A percentile compares a stretch with the other conserved stretches of the same genome.
Evolutionary conservation across 441 rosid genomes (phyloP).

Genomic region (Gossypium trilobum): DNA sequence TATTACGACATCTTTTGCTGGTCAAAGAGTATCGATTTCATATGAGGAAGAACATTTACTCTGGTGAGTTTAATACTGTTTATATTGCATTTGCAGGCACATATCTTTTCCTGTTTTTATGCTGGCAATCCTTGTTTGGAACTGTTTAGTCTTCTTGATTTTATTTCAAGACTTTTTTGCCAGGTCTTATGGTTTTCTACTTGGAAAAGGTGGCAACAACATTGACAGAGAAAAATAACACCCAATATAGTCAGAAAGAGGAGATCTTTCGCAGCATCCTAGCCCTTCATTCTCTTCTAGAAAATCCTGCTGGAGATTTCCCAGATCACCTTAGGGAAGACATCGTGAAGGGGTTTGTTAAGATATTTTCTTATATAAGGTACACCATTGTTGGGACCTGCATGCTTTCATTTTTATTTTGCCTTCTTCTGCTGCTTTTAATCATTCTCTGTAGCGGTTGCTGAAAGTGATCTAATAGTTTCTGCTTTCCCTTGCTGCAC

Average conservation of each 20-base stretch:
- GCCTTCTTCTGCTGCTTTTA: slow-evolving; percentile 9
- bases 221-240: slow-evolving; percentile 36
- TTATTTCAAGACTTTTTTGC: slow-evolving; percentile 21
- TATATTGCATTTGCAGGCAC: slow-evolving; percentile 5
- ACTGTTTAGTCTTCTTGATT: slow-evolving; percentile 18
- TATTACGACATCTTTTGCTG: slow-evolving; percentile 67
- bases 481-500: slow-evolving; percentile 14
- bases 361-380: slow-evolving; percentile 68
- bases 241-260: slow-evolving; percentile 57
- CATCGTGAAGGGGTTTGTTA: slow-evolving; percentile 54
- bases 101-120: slow-evolving; percentile 13
- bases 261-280: slow-evolving; percentile 59
- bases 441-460: slow-evolving; percentile 11
- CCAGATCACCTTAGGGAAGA: slow-evolving; percentile 60
- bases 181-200: slow-evolving; percentile 62
- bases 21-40: slow-evolving; percentile 67
- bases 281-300: slow-evolving; percentile 69
- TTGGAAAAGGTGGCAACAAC: slow-evolving; percentile 65
- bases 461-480: slow-evolving; percentile 12
- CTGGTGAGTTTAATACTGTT: slow-evolving; percentile 43
- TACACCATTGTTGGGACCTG: slow-evolving; percentile 16
- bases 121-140: slow-evolving; percentile 7
- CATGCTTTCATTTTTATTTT: slow-evolving; percentile 13
- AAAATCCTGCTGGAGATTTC: slow-evolving; percentile 86
- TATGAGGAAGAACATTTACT: slow-evolving; percentile 61